phyloP scores from a whole-genome alignment of 2,329 filamentous ascomycete genomes.

The Akanthomyces lecanii region DNA sequence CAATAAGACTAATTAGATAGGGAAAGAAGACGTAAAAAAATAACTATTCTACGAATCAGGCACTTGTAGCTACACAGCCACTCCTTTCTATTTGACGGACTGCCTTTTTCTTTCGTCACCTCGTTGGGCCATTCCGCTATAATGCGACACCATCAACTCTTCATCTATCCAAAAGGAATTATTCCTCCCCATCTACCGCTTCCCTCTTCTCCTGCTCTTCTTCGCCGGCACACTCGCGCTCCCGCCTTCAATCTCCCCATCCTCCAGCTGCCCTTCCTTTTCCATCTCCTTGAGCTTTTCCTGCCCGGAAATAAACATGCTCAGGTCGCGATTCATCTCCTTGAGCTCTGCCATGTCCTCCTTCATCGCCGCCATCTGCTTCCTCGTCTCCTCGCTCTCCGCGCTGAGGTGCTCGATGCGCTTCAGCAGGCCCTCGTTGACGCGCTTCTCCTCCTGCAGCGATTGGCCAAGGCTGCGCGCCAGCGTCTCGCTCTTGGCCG shows the following conservation, averaged over 20 bases:
- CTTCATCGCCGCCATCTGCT: constrained; percentile 54
- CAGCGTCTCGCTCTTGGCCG: constrained; percentile 68
- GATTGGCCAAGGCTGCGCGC: constrained; percentile 71
- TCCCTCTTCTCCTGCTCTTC: constrained; percentile 52
- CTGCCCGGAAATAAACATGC: constrained; percentile 80
- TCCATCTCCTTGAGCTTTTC: constrained; percentile 73
- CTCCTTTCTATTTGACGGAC: no score
- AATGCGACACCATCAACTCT: not conserved
- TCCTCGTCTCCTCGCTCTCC: constrained; percentile 54
- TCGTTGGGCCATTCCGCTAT: no score
- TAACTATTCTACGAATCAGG: no score
- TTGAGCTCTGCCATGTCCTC: constrained; percentile 67
- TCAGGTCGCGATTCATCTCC: constrained; percentile 83
- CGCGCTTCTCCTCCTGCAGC: constrained; percentile 80
- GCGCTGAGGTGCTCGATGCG: constrained; percentile 71
- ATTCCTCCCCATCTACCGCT: constrained; percentile 28
- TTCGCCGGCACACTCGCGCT: constrained; percentile 62
- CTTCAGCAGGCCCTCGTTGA: constrained; percentile 75
- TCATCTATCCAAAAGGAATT: not conserved
- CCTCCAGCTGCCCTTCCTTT: constrained; percentile 52
- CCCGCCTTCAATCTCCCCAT: constrained; percentile 72
- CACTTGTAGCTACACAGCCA: no score
- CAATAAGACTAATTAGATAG: no score
- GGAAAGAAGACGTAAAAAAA: no score
- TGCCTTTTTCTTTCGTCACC: no score